Evolutionary conservation across 2,329 filamentous ascomycete genomes (phyloP).

Genomic region (Talaromyces sp.): DNA sequence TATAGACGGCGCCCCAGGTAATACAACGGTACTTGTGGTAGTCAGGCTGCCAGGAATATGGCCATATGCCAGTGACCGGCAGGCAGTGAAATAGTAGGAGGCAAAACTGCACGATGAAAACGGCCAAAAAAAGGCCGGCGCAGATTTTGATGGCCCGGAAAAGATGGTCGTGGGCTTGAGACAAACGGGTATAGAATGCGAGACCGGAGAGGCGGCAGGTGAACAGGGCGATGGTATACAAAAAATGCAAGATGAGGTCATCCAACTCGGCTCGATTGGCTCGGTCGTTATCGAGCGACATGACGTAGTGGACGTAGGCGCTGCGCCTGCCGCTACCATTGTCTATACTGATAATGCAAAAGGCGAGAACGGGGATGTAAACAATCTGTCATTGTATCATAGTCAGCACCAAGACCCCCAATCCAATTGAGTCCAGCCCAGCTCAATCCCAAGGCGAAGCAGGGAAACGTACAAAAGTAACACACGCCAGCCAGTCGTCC

Average conservation of each 20-base stretch:
- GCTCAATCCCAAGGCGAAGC: not conserved
- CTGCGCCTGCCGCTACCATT: constrained; percentile 9
- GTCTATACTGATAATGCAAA: constrained; percentile 6
- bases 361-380: constrained; percentile 9
- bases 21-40: constrained; percentile 42
- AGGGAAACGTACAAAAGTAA: constrained; percentile 37
- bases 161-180: constrained; percentile 24
- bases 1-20: constrained; percentile 50
- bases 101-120: constrained; percentile 47
- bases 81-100: constrained; percentile 50
- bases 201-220: constrained; percentile 50
- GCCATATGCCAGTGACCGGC: constrained; percentile 50
- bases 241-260: constrained; percentile 49
- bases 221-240: constrained; percentile 50
- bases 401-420: not conserved
- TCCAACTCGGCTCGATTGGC: constrained; percentile 40
- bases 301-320: constrained; percentile 9
- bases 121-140: constrained; percentile 16
- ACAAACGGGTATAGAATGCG: constrained; percentile 48
- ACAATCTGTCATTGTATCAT: not conserved
- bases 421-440: not conserved
- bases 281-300: constrained; percentile 3
- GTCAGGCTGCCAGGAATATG: constrained; percentile 46
- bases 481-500: constrained; percentile 49
- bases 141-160: constrained; percentile 7